A percentile compares a stretch with the other conserved stretches of the same genome.
Evolutionary conservation across 176 grass and related monocot species (phyloP).

Genomic region (Stipa capillata): DNA sequence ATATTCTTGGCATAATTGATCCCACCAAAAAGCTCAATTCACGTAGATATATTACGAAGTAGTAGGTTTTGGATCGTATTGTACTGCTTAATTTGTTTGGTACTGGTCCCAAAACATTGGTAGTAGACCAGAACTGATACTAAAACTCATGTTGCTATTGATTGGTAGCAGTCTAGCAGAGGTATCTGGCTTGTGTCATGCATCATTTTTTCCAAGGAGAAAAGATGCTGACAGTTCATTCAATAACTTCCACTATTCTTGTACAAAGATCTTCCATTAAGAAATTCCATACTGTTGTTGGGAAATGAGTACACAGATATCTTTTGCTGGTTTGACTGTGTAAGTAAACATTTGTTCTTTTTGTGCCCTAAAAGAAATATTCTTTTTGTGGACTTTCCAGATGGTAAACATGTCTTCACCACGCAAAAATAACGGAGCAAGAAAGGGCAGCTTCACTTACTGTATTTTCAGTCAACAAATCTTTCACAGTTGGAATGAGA

Average conservation of each 20-base stretch:
- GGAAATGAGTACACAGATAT: neutral
- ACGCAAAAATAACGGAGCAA: constrained; percentile 8
- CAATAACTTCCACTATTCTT: neutral
- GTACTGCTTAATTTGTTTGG: neutral
- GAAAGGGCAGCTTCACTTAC: constrained; percentile 37
- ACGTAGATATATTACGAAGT: too few species aligned
- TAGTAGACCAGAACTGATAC: neutral
- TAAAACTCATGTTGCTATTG: neutral
- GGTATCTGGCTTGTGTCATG: neutral
- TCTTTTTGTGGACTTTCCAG: neutral
- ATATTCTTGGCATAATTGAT: neutral
- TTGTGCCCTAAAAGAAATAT: neutral
- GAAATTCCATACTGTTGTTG: neutral
- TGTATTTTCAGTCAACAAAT: constrained; percentile 49
- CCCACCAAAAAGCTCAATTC: neutral
- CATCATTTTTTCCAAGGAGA: neutral
- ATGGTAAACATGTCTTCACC: constrained; percentile 7
- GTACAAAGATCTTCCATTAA: neutral
- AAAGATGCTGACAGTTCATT: neutral
- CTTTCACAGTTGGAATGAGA: constrained; percentile 72
- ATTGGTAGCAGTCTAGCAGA: neutral
- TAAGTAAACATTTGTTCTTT: neutral
- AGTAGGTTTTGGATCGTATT: neutral
- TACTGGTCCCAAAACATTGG: neutral
- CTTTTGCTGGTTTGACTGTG: neutral